Percentiles rank a stretch among this genome's conserved stretches.
These are phyloP conservation scores for Trichoderma endophyticum DNA, from an alignment of 2,329 filamentous ascomycete genomes.

Conservation along the genomic window DNA sequence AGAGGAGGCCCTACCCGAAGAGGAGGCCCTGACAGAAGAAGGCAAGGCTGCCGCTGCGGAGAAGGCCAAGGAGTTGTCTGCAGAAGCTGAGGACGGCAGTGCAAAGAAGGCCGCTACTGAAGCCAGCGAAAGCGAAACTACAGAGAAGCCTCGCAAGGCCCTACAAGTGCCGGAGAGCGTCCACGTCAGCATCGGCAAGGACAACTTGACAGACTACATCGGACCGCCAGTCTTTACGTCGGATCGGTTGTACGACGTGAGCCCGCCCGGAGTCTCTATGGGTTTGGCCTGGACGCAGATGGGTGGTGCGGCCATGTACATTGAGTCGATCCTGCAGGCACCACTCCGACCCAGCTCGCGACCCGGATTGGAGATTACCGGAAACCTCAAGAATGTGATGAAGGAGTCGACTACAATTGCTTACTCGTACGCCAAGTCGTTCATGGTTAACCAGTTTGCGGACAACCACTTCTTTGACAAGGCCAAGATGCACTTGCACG, in stretches of 20 bases:
- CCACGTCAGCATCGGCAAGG: constrained; percentile 80
- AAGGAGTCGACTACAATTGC: constrained; percentile 95
- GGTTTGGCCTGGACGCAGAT: constrained; percentile 97
- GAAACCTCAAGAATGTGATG: constrained; percentile 95
- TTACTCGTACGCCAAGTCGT: constrained; percentile 90
- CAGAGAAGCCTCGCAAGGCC: constrained; percentile 69
- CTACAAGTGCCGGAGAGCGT: constrained; percentile 83
- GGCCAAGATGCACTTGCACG: constrained; percentile 91
- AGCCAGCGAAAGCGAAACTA: constrained; percentile 41
- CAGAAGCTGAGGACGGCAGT: constrained; percentile 22
- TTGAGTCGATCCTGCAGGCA: constrained; percentile 91
- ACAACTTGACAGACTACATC: constrained; percentile 94
- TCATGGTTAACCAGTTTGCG: constrained; percentile 80
- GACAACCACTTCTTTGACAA: constrained; percentile 96
- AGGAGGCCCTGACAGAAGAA: constrained; percentile 78
- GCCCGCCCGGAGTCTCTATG: constrained; percentile 93
- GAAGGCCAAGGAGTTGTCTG: constrained; percentile 47
- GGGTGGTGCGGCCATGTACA: constrained; percentile 93
- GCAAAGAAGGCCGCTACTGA: constrained; percentile 29
- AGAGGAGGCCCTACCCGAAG: constrained; percentile 76
- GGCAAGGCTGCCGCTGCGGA: constrained; percentile 76
- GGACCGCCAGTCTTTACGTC: constrained; percentile 94
- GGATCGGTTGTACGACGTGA: constrained; percentile 90
- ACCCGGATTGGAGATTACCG: constrained; percentile 83
- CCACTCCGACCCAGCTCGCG: constrained; percentile 70